These are phyloP conservation scores for Croton laevigatus DNA, from an alignment of 441 rosid genomes.

Conservation along the genomic window DNA sequence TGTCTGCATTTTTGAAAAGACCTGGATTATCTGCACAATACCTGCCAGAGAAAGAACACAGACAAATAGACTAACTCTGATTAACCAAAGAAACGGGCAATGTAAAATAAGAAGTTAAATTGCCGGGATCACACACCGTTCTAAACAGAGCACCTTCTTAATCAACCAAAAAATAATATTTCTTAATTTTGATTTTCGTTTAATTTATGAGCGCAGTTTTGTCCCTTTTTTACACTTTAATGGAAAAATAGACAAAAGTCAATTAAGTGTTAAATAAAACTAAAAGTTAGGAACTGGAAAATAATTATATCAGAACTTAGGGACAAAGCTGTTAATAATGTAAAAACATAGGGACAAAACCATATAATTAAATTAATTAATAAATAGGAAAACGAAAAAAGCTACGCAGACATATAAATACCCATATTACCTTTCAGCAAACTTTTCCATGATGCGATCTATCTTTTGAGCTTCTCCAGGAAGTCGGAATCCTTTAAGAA, in stretches of 20 bases:
- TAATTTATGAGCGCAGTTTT: too few species aligned
- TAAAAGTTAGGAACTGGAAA: too few species aligned
- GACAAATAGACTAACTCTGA: conserved; percentile 23
- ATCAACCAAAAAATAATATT: neutral
- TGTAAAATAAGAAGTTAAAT: neutral
- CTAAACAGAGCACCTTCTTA: neutral
- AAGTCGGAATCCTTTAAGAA: conserved; percentile 96
- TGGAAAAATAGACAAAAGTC: too few species aligned
- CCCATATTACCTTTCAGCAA: conserved; percentile 83
- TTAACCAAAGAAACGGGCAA: conserved; percentile 12
- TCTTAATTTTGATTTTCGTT: too few species aligned
- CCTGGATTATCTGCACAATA: conserved; percentile 97
- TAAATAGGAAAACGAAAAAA: neutral
- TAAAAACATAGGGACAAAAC: neutral
- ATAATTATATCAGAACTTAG: too few species aligned
- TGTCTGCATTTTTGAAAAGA: conserved; percentile 96
- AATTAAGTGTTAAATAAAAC: too few species aligned
- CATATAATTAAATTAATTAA: neutral
- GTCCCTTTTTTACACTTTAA: too few species aligned
- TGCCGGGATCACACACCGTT: conserved; percentile 1
- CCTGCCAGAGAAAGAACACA: conserved; percentile 48
- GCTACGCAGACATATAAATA: neutral
- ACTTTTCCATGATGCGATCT: conserved; percentile 99
- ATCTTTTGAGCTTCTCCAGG: conserved; percentile 99
- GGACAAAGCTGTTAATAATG: neutral